Conservation (phyloP, 179 eudicot species). For the Vitellaria paradoxa region DNA sequence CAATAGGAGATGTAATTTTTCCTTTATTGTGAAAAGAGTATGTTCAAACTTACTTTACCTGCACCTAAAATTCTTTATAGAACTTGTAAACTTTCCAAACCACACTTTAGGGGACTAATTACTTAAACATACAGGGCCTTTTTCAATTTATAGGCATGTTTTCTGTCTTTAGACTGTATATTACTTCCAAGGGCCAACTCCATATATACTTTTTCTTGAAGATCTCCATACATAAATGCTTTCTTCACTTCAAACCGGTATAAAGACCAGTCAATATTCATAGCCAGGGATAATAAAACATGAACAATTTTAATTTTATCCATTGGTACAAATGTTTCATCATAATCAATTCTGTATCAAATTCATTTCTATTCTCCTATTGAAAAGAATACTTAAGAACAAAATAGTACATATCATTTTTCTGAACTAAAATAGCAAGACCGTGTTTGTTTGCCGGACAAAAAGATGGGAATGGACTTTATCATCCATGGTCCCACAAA, state of each 20-base stretch:
- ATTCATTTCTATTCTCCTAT: neutral
- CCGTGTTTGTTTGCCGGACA: too few species aligned
- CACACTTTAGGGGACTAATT: conserved; percentile 8
- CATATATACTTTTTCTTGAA: neutral
- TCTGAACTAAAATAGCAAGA: neutral
- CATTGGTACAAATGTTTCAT: neutral
- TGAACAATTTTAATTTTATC: neutral
- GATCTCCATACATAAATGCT: neutral
- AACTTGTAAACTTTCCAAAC: neutral
- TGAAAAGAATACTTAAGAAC: neutral
- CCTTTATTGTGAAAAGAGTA: too few species aligned
- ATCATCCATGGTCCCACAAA: too few species aligned
- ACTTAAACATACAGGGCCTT: neutral
- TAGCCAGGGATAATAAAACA: neutral
- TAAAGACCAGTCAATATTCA: neutral
- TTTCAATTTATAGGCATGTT: neutral
- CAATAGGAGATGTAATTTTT: too few species aligned
- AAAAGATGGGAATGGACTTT: too few species aligned
- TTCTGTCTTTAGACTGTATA: neutral
- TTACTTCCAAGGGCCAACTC: neutral
- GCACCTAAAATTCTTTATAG: neutral
- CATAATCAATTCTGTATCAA: neutral
- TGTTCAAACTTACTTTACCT: neutral
- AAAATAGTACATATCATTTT: neutral
- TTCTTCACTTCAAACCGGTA: neutral